Evolutionary conservation across 2,329 filamentous ascomycete species (phyloP).

Genomic region (Knufia petricola): DNA sequence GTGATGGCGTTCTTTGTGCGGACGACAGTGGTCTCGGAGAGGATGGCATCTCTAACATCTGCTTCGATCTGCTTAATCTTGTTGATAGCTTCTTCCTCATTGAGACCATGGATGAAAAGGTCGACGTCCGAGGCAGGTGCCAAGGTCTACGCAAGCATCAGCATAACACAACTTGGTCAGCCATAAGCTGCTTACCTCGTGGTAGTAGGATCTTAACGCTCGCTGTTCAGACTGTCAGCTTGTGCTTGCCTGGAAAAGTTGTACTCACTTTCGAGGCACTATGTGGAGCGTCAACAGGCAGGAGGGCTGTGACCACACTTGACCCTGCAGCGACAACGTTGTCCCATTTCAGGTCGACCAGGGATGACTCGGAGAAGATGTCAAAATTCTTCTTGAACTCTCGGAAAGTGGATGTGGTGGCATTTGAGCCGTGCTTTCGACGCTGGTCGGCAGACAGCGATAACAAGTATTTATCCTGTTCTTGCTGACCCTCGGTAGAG

Average conservation of each 20-base stretch:
- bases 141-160: constrained; percentile 40
- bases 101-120: constrained; percentile 72
- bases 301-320: constrained; percentile 66
- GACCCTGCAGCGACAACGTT: constrained; percentile 77
- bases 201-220: constrained; percentile 59
- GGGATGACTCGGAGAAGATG: constrained; percentile 68
- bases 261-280: constrained; percentile 45
- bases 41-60: constrained; percentile 63
- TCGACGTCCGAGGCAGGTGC: constrained; percentile 81
- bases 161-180: not conserved
- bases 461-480: constrained; percentile 29
- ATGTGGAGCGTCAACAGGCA: constrained; percentile 58
- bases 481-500: constrained; percentile 24
- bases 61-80: constrained; percentile 78
- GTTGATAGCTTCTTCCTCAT: constrained; percentile 64
- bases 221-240: constrained; percentile 10
- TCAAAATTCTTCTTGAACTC: constrained; percentile 73
- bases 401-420: constrained; percentile 56
- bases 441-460: constrained; percentile 43
- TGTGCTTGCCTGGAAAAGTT: not conserved
- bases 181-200: constrained; percentile 39
- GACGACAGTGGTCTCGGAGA: constrained; percentile 75
- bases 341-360: constrained; percentile 68
- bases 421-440: constrained; percentile 52
- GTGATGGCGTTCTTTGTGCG: constrained; percentile 82